phyloP scores from a whole-genome alignment of 2,329 filamentous ascomycete genomes.

The Aschersonia sp. region DNA sequence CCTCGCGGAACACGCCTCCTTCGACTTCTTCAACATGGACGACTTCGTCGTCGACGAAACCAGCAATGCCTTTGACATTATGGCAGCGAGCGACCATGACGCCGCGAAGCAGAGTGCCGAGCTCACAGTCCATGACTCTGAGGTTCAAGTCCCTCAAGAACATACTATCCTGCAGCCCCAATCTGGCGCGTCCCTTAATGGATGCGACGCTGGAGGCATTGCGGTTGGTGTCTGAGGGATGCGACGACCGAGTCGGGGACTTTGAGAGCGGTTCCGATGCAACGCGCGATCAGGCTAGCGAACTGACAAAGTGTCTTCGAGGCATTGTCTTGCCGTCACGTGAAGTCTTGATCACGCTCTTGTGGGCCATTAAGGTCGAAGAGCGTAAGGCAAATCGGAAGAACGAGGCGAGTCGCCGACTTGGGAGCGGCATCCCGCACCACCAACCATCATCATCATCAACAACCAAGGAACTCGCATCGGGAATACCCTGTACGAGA shows the following conservation, averaged over 20 bases:
- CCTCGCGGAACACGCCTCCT: conserved; percentile 24
- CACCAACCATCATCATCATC: conserved; percentile 7
- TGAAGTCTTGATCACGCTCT: conserved; percentile 31
- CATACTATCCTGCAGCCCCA: conserved; percentile 61
- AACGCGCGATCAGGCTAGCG: conserved; percentile 21
- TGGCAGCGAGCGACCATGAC: conserved; percentile 34
- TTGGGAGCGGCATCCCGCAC: conserved; percentile 11
- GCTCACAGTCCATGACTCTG: conserved; percentile 40
- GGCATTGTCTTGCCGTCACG: conserved; percentile 27
- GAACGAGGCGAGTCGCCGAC: conserved; percentile 9
- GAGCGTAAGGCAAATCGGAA: conserved; percentile 18
- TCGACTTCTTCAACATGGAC: conserved; percentile 35
- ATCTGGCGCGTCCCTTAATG: conserved; percentile 57
- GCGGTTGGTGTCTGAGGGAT: conserved; percentile 53
- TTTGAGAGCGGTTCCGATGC: conserved; percentile 16
- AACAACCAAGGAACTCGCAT: conserved; percentile 8
- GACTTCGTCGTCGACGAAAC: conserved; percentile 42
- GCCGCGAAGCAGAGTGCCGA: conserved; percentile 37
- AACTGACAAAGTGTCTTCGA: conserved; percentile 21
- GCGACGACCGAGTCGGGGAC: conserved; percentile 29
- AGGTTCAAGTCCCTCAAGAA: conserved; percentile 47
- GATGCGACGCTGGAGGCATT: conserved; percentile 62
- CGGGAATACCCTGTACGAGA: too few species aligned
- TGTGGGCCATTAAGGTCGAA: conserved; percentile 31
- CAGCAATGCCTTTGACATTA: conserved; percentile 28